A percentile compares a stretch with the other conserved stretches of the same genome.
Conservation (phyloP, 2,329 filamentous ascomycete species). For the Shiraia bambusicola region DNA sequence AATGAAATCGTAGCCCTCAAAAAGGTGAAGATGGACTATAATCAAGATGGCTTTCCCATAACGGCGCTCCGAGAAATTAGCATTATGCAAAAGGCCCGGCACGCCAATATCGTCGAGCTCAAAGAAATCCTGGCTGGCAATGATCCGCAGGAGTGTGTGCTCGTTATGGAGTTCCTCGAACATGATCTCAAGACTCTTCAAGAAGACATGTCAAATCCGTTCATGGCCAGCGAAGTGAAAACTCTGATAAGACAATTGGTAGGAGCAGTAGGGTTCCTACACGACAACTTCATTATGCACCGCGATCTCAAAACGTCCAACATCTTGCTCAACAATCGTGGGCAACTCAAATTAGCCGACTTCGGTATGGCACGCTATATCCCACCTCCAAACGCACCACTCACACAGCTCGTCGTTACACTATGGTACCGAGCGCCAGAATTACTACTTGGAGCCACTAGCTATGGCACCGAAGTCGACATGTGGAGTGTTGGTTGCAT, state of each 20-base stretch:
- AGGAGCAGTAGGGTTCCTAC: constrained; percentile 79
- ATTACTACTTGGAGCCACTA: constrained; percentile 75
- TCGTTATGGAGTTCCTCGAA: constrained; percentile 97
- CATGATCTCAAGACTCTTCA: constrained; percentile 94
- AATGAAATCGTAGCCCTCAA: constrained; percentile 88
- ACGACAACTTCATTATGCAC: constrained; percentile 80
- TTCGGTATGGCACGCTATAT: constrained; percentile 97
- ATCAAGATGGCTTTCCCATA: constrained; percentile 80
- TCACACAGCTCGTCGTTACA: constrained; percentile 93
- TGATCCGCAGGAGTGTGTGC: constrained; percentile 68
- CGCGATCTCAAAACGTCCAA: constrained; percentile 44
- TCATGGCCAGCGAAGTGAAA: constrained; percentile 89
- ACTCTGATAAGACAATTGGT: constrained; percentile 82
- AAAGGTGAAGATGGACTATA: constrained; percentile 80
- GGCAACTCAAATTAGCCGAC: constrained; percentile 92
- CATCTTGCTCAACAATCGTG: constrained; percentile 91
- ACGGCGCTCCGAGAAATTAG: constrained; percentile 93
- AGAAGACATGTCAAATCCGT: constrained; percentile 91
- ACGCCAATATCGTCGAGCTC: constrained; percentile 79
- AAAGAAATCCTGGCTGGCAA: constrained; percentile 82
- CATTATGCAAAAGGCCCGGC: constrained; percentile 76
- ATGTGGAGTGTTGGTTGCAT: constrained; percentile 98
- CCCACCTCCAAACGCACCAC: constrained; percentile 64
- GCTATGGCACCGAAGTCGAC: constrained; percentile 77
- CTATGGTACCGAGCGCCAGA: constrained; percentile 96